phyloP scores from a whole-genome alignment of 768 basidiomycete genomes.

The Omphalotus guepiniiformis region DNA sequence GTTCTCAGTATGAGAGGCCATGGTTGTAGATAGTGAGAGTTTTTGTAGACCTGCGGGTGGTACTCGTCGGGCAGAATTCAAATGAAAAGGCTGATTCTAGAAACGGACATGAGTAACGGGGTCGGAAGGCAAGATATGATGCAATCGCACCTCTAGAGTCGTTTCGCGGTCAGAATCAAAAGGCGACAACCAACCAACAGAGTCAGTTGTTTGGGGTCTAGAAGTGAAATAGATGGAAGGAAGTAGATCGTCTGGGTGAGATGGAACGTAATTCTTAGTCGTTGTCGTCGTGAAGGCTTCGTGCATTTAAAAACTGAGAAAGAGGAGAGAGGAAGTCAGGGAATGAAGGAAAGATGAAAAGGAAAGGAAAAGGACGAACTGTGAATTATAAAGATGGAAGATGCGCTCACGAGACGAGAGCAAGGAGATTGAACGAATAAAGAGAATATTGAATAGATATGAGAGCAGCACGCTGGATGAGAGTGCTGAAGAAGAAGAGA shows the following conservation, averaged over 20 bases:
- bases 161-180: slow-evolving; percentile 40
- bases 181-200: slow-evolving; percentile 46
- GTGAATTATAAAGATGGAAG: slow-evolving; percentile 26
- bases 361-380: slow-evolving; percentile 5
- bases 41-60: slow-evolving; percentile 34
- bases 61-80: slow-evolving; percentile 26
- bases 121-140: slow-evolving; percentile 29
- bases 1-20: slow-evolving; percentile 46
- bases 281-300: slow-evolving; percentile 60
- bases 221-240: slow-evolving; percentile 31
- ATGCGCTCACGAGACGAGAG: slow-evolving; percentile 13
- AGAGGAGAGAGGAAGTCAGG: slow-evolving; percentile 15
- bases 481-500: slow-evolving; percentile 58
- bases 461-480: slow-evolving; percentile 43
- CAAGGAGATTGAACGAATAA: slow-evolving; percentile 33
- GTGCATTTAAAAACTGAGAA: slow-evolving; percentile 60
- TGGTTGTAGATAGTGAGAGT: slow-evolving; percentile 29
- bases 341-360: slow-evolving; percentile 21
- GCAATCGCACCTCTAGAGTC: slow-evolving; percentile 39
- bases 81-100: slow-evolving; percentile 45
- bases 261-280: slow-evolving; percentile 32
- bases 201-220: slow-evolving; percentile 30
- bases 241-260: slow-evolving; percentile 28
- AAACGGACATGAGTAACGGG: slow-evolving; percentile 20
- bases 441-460: too few relatives aligned